phyloP scores from a whole-genome alignment of 2,329 filamentous ascomycete genomes.

The Basipetospora chlamydospora region DNA sequence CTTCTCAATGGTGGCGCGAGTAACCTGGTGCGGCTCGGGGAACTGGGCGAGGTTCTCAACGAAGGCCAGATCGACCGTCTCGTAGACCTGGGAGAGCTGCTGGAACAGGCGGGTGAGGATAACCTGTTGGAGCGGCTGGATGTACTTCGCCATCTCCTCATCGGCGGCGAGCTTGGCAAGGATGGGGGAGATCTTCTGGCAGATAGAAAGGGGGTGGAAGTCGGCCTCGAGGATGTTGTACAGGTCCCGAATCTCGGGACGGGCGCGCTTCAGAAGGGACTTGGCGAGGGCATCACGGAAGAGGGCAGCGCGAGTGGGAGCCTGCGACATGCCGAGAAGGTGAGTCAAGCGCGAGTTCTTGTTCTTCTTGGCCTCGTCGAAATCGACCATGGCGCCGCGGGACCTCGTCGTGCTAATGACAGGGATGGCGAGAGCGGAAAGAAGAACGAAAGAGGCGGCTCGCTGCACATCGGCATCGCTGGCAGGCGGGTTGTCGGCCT shows the following conservation, averaged over 20 bases:
- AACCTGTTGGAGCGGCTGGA: conserved; percentile 90
- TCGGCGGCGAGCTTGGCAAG: conserved; percentile 85
- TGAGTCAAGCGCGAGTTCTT: conserved; percentile 97
- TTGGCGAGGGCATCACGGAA: conserved; percentile 97
- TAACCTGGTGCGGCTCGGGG: conserved; percentile 91
- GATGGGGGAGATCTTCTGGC: conserved; percentile 97
- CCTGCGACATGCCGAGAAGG: conserved; percentile 80
- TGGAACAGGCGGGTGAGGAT: conserved; percentile 97
- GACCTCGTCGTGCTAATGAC: conserved; percentile 98
- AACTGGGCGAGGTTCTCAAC: conserved; percentile 90
- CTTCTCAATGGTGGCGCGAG: conserved; percentile 85
- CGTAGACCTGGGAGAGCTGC: conserved; percentile 96
- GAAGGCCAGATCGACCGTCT: conserved; percentile 88
- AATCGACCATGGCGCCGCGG: conserved; percentile 87
- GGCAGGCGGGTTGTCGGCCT: conserved; percentile 85
- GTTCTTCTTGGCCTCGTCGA: conserved; percentile 94
- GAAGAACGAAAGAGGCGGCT: conserved; percentile 85
- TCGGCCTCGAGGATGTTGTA: conserved; percentile 99
- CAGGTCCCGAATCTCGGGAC: conserved; percentile 87
- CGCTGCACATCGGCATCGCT: conserved; percentile 84
- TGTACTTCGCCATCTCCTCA: conserved; percentile 93
- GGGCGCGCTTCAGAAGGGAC: conserved; percentile 79
- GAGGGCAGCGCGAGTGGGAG: conserved; percentile 75
- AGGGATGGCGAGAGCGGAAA: conserved; percentile 92
- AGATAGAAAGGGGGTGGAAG: conserved; percentile 97